A percentile compares a stretch with the other conserved stretches of the same genome.
Conservation (phyloP, 768 basidiomycete species). For the Lyophyllum atratum region DNA sequence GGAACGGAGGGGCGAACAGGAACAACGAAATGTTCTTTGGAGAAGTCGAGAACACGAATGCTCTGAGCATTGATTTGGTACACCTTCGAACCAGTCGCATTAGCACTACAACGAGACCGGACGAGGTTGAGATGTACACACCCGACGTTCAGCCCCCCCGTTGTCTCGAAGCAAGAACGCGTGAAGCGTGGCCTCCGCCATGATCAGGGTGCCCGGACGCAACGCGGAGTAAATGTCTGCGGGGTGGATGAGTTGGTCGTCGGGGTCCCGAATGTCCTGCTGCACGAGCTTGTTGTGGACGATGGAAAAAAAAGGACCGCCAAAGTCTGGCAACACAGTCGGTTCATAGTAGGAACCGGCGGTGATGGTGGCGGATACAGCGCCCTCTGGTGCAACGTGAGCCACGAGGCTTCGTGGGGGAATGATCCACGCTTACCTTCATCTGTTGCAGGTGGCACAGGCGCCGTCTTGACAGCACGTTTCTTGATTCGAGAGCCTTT, state of each 20-base stretch:
- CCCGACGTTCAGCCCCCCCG: not conserved
- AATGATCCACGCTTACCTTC: not conserved
- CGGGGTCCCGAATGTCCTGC: not conserved
- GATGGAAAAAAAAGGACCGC: slow-evolving; percentile 56
- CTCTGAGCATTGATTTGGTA: slow-evolving; percentile 3
- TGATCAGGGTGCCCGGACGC: not conserved
- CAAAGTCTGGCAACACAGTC: slow-evolving; percentile 12
- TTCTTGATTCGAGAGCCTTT: not conserved
- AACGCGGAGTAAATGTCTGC: not conserved
- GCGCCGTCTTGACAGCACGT: too few relatives aligned
- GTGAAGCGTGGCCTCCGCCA: not conserved
- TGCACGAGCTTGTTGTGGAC: not conserved
- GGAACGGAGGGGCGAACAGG: not conserved
- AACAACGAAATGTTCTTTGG: not conserved
- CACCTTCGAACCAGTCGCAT: too few relatives aligned
- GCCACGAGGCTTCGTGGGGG: not conserved
- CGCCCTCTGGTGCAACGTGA: not conserved
- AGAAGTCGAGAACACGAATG: not conserved
- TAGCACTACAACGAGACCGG: too few relatives aligned
- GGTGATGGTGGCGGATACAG: too few relatives aligned
- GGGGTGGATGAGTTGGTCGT: not conserved
- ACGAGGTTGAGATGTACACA: not conserved
- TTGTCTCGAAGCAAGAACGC: not conserved
- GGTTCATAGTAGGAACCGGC: too few relatives aligned
- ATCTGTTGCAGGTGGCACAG: not conserved